A percentile compares a stretch with the other conserved stretches of the same genome.
Conservation (phyloP, 2,329 filamentous ascomycete species). For the Lachnellula hyalina region DNA sequence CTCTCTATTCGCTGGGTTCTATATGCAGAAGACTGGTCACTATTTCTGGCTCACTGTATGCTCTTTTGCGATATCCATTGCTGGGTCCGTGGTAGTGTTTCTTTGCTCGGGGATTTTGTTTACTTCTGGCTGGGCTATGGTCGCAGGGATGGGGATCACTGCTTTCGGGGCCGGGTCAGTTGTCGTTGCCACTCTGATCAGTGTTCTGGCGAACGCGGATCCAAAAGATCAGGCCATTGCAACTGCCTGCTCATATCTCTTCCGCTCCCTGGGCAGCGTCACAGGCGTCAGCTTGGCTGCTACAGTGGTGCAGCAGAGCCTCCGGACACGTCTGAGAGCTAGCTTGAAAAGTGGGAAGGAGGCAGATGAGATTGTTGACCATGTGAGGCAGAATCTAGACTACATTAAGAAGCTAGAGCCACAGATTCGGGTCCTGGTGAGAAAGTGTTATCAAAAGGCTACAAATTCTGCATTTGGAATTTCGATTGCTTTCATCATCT, state of each 20-base stretch:
- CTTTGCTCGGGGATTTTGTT: conserved; percentile 50
- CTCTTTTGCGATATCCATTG: conserved; percentile 47
- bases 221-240: conserved; percentile 66
- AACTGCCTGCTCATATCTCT: conserved; percentile 75
- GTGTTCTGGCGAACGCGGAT: conserved; percentile 63
- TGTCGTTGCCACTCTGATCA: conserved; percentile 67
- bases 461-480: conserved; percentile 39
- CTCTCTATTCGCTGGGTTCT: conserved; percentile 57
- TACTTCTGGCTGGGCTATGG: conserved; percentile 46
- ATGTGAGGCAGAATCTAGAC: conserved; percentile 64
- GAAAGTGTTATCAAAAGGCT: conserved; percentile 55
- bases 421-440: conserved; percentile 52
- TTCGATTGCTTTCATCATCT: conserved; percentile 32
- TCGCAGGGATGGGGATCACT: conserved; percentile 48
- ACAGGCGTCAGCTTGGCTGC: conserved; percentile 58
- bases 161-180: conserved; percentile 52
- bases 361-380: conserved; percentile 60
- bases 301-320: conserved; percentile 64
- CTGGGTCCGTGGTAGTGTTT: conserved; percentile 51
- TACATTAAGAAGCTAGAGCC: conserved; percentile 63
- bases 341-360: conserved; percentile 52
- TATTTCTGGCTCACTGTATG: conserved; percentile 65
- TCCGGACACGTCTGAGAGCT: conserved; percentile 51
- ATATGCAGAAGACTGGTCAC: conserved; percentile 65
- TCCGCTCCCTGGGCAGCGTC: conserved; percentile 71